A percentile compares a stretch with the other conserved stretches of the same genome.
These are phyloP conservation scores for Trametes elegans DNA, from an alignment of 768 basidiomycete genomes.

Conservation along the genomic window DNA sequence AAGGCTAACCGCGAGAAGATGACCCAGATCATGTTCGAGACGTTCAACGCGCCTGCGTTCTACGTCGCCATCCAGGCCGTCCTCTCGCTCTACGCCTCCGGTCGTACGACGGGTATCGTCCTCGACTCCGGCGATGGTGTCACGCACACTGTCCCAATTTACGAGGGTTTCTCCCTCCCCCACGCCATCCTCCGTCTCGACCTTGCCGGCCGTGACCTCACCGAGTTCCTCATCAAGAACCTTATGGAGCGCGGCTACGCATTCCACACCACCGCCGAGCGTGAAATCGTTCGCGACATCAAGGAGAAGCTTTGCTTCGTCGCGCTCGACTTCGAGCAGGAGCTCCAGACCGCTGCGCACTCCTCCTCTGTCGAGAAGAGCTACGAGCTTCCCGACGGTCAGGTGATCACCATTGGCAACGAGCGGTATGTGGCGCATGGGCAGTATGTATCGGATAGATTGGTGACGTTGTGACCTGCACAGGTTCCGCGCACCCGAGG, in stretches of 20 bases:
- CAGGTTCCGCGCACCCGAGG: slow-evolving; percentile 86
- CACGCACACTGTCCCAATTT: slow-evolving; percentile 70
- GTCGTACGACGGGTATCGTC: slow-evolving; percentile 72
- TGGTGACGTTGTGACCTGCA: slow-evolving; percentile 6
- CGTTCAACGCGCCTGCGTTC: slow-evolving; percentile 90
- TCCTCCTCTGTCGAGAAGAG: slow-evolving; percentile 67
- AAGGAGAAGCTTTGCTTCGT: slow-evolving; percentile 84
- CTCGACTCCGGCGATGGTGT: slow-evolving; percentile 77
- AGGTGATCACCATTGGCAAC: slow-evolving; percentile 78
- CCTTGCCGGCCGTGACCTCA: slow-evolving; percentile 64
- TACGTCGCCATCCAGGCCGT: slow-evolving; percentile 93
- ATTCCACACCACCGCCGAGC: slow-evolving; percentile 60
- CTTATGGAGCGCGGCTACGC: slow-evolving; percentile 60
- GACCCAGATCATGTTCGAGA: slow-evolving; percentile 97
- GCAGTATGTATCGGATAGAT: slow-evolving; percentile 19
- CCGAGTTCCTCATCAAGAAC: slow-evolving; percentile 54
- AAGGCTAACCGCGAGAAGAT: slow-evolving; percentile 93
- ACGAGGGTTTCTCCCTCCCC: slow-evolving; percentile 68
- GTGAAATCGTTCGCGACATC: slow-evolving; percentile 64
- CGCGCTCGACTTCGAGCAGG: slow-evolving; percentile 71
- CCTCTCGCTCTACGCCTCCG: slow-evolving; percentile 72
- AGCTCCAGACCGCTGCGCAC: slow-evolving; percentile 66
- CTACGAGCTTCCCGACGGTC: slow-evolving; percentile 69
- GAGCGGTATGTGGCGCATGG: slow-evolving; percentile 53
- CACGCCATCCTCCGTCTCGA: slow-evolving; percentile 71